phyloP scores from a whole-genome alignment of 306 rosid genomes.

The Rosa multiflora region DNA sequence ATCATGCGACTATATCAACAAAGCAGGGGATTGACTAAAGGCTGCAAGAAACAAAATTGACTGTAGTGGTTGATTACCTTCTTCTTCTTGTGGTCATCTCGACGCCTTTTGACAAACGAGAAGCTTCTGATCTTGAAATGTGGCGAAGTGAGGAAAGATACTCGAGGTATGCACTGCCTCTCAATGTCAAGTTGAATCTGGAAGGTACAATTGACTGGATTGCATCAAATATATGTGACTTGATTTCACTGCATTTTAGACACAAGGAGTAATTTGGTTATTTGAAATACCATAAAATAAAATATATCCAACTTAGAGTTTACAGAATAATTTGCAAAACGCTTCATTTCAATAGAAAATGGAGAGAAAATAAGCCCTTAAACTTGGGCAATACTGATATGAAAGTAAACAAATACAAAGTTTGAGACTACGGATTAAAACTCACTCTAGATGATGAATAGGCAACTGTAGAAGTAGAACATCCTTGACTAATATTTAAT shows the following conservation, averaged over 20 bases:
- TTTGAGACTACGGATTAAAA: not conserved
- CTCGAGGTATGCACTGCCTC: slow-evolving; percentile 54
- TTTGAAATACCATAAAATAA: not conserved
- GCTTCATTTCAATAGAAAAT: not conserved
- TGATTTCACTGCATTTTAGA: slow-evolving; percentile 47
- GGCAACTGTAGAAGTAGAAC: not conserved
- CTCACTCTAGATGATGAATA: not conserved
- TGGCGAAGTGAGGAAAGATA: slow-evolving; percentile 70
- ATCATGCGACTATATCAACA: slow-evolving; percentile 25
- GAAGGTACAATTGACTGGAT: slow-evolving; percentile 58
- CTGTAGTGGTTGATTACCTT: slow-evolving; percentile 46
- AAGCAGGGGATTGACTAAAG: slow-evolving; percentile 17
- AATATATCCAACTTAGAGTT: not conserved
- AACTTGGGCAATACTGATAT: not conserved
- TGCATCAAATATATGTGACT: slow-evolving; percentile 35
- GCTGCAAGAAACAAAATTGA: slow-evolving; percentile 8
- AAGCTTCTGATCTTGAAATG: slow-evolving; percentile 67
- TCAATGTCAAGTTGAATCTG: slow-evolving; percentile 40
- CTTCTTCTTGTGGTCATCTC: slow-evolving; percentile 43
- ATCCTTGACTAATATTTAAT: not conserved
- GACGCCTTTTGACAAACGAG: slow-evolving; percentile 48
- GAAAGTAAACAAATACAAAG: not conserved
- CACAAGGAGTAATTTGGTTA: slow-evolving; percentile 17
- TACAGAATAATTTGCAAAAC: not conserved
- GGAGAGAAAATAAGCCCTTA: not conserved